Conservation (phyloP, 805 yeast species). For the Kurtzmaniella cleridarum region DNA sequence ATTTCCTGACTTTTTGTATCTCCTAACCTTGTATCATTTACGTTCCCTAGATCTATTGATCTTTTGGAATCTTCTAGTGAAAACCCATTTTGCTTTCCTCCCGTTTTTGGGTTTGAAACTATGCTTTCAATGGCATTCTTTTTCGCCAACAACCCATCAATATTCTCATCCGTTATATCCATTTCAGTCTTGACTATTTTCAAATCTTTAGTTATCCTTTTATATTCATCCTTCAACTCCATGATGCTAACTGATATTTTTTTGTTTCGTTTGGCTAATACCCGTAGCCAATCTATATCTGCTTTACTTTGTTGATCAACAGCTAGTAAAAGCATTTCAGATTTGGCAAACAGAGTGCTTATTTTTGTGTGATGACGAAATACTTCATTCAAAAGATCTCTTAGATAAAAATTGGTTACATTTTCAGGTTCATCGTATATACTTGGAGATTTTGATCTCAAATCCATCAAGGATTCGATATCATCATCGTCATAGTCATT, state of each 20-base stretch:
- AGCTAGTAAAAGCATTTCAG: background rate
- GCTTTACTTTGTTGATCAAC: background rate
- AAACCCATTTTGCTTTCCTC: no score
- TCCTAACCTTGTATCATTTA: no score
- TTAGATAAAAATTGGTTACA: background rate
- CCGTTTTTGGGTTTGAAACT: no score
- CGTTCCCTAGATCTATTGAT: no score
- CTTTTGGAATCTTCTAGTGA: no score
- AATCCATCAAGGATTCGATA: slow-evolving; percentile 3
- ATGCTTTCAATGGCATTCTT: no score
- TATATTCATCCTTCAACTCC: background rate
- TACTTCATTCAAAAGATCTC: slow-evolving; percentile 2
- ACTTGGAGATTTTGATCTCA: background rate
- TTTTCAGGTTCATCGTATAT: slow-evolving; percentile 2
- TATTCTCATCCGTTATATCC: slow-evolving; percentile 17
- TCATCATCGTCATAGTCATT: slow-evolving; percentile 3
- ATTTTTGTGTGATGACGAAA: slow-evolving; percentile 1
- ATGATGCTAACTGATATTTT: background rate
- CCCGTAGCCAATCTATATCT: background rate
- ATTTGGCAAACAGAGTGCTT: background rate
- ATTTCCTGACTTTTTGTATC: background rate
- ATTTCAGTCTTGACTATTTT: slow-evolving; percentile 9
- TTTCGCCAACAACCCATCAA: slow-evolving; percentile 16
- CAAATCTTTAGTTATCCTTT: background rate
- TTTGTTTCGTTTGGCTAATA: background rate